A percentile compares a stretch with the other conserved stretches of the same genome.
Evolutionary conservation across 2,329 filamentous ascomycete species (phyloP).

Genomic region (Aspergillus jensenii): DNA sequence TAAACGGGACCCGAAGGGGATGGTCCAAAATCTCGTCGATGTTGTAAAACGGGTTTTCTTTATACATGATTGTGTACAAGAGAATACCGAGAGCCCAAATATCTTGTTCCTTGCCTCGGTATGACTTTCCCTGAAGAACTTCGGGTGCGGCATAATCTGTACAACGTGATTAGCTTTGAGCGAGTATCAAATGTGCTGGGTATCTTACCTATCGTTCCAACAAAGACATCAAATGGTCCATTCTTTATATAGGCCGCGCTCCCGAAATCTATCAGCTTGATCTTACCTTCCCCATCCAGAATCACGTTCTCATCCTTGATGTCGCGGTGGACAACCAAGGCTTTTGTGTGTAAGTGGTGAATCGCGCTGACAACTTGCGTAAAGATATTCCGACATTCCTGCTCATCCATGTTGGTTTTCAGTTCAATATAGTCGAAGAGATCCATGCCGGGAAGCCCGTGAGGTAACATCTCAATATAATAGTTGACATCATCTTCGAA

Average conservation of each 20-base stretch:
- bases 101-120: slow-evolving; percentile 94
- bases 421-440: slow-evolving; percentile 98
- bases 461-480: slow-evolving; percentile 96
- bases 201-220: slow-evolving; percentile 88
- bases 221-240: slow-evolving; percentile 97
- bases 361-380: slow-evolving; percentile 87
- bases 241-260: slow-evolving; percentile 98
- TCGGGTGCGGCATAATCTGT: slow-evolving; percentile 98
- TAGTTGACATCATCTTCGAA: slow-evolving; percentile 74
- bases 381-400: slow-evolving; percentile 92
- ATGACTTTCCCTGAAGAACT: slow-evolving; percentile 86
- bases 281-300: slow-evolving; percentile 88
- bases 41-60: slow-evolving; percentile 98
- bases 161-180: background rate
- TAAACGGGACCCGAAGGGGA: slow-evolving; percentile 80
- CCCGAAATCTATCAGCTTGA: slow-evolving; percentile 97
- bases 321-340: slow-evolving; percentile 90
- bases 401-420: slow-evolving; percentile 92
- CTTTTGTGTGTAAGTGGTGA: slow-evolving; percentile 86
- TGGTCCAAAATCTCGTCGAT: slow-evolving; percentile 99
- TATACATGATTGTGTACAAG: slow-evolving; percentile 98
- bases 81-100: slow-evolving; percentile 97
- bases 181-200: background rate
- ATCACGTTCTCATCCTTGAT: slow-evolving; percentile 99
- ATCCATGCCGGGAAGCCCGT: slow-evolving; percentile 95